phyloP scores from a whole-genome alignment of 768 basidiomycete genomes.

The Leccinum truebloodii region DNA sequence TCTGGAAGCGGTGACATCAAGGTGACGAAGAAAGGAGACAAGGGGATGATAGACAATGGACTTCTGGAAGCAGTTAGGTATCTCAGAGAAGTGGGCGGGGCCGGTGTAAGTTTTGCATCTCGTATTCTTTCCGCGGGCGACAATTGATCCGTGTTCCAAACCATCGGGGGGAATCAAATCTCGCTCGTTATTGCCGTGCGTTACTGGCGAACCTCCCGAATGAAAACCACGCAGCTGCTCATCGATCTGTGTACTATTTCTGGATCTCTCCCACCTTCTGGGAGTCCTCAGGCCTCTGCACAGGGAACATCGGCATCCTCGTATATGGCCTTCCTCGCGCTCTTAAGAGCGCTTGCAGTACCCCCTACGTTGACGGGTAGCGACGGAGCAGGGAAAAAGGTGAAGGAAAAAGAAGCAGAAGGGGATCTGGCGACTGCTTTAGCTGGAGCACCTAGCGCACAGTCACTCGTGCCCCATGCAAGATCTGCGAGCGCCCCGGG shows the following conservation, averaged over 20 bases:
- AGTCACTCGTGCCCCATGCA: constrained; percentile 10
- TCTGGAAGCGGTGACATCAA: constrained; percentile 12
- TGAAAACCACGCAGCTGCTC: constrained; percentile 88
- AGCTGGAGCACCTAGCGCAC: constrained; percentile 31
- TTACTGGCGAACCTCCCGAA: constrained; percentile 81
- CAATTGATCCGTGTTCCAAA: background rate
- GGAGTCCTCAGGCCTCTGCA: constrained; percentile 21
- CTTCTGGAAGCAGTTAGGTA: constrained; percentile 82
- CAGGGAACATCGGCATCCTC: constrained; percentile 46
- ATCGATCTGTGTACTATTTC: constrained; percentile 87
- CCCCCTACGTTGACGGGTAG: constrained; percentile 41
- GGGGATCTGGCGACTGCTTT: constrained; percentile 20
- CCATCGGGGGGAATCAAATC: constrained; percentile 80
- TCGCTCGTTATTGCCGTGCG: constrained; percentile 85
- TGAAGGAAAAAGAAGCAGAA: constrained; percentile 14
- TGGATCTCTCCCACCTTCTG: constrained; percentile 43
- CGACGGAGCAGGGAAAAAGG: constrained; percentile 25
- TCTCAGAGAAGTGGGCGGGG: constrained; percentile 73
- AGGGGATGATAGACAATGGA: constrained; percentile 39
- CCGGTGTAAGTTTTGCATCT: constrained; percentile 56
- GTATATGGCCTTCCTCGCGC: constrained; percentile 78
- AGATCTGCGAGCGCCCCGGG: constrained; percentile 11
- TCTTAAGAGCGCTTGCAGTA: constrained; percentile 56
- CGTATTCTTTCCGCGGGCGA: background rate
- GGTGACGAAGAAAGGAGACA: constrained; percentile 18